These are phyloP conservation scores for Saturnispora silvae DNA, from an alignment of 805 yeast species.

Conservation along the genomic window DNA sequence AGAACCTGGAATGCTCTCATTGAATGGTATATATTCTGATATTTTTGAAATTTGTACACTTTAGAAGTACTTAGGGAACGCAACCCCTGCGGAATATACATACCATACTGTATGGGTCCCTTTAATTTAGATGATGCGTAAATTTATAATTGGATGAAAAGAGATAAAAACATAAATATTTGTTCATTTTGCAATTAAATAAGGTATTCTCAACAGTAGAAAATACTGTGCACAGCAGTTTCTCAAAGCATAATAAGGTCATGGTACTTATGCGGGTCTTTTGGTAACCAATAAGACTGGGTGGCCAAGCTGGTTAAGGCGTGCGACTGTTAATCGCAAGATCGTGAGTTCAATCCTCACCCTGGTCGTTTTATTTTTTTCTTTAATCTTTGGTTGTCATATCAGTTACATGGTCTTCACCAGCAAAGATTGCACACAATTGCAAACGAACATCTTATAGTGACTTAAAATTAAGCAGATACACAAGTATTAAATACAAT, in stretches of 20 bases:
- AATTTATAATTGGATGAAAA: not conserved
- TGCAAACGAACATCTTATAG: not conserved
- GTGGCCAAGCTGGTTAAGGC: slow-evolving; percentile 54
- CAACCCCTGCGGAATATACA: no score
- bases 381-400: not conserved
- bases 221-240: no score
- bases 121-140: not conserved
- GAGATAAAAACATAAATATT: not conserved
- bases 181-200: no score
- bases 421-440: not conserved
- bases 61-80: no score
- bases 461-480: not conserved
- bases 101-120: no score
- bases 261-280: no score
- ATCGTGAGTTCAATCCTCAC: slow-evolving; percentile 54
- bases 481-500: not conserved
- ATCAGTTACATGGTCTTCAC: not conserved
- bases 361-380: slow-evolving; percentile 32
- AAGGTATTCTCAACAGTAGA: no score
- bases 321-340: slow-evolving; percentile 59
- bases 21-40: no score
- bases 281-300: slow-evolving; percentile 26
- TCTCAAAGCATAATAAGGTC: no score
- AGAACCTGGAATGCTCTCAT: no score
- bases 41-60: no score